Conservation (phyloP, 805 yeast genomes). For the Saccharomycopsis fibuligera region DNA sequence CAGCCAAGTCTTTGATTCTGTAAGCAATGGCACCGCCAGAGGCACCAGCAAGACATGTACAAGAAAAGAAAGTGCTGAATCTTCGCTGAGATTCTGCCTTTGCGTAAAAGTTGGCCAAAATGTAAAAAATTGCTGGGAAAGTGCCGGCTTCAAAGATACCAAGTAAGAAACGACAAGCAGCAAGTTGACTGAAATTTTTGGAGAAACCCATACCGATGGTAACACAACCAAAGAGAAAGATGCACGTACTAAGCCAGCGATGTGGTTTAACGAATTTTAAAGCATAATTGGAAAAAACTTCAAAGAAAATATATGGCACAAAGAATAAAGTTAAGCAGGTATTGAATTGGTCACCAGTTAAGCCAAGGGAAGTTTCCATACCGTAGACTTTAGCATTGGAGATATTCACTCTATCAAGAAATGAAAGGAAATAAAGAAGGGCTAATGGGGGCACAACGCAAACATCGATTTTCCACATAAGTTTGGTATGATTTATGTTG, state of each 20-base stretch:
- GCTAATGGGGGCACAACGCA: conserved; percentile 63
- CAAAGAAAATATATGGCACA: conserved; percentile 62
- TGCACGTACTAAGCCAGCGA: conserved; percentile 53
- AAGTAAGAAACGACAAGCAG: conserved; percentile 56
- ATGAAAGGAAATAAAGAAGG: conserved; percentile 66
- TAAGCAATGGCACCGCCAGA: conserved; percentile 72
- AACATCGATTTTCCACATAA: conserved; percentile 59
- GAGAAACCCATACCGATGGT: conserved; percentile 64
- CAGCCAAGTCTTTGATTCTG: conserved; percentile 49
- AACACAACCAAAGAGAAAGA: conserved; percentile 57
- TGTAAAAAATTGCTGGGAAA: conserved; percentile 70
- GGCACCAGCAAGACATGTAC: conserved; percentile 73
- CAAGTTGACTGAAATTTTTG: conserved; percentile 49
- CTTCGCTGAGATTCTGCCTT: conserved; percentile 63
- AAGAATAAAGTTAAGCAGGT: conserved; percentile 64
- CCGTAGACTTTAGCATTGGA: conserved; percentile 77
- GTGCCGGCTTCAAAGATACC: conserved; percentile 68
- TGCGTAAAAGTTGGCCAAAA: conserved; percentile 59
- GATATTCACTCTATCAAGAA: conserved; percentile 76
- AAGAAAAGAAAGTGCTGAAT: conserved; percentile 61
- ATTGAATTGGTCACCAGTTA: conserved; percentile 55
- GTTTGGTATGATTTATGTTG: conserved; percentile 44
- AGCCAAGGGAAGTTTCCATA: conserved; percentile 45
- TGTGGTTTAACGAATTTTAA: conserved; percentile 59
- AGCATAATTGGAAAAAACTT: conserved; percentile 56